These are phyloP conservation scores for Cladosporium austrohemisphaericum DNA, from an alignment of 2,329 filamentous ascomycete species.

Conservation along the genomic window DNA sequence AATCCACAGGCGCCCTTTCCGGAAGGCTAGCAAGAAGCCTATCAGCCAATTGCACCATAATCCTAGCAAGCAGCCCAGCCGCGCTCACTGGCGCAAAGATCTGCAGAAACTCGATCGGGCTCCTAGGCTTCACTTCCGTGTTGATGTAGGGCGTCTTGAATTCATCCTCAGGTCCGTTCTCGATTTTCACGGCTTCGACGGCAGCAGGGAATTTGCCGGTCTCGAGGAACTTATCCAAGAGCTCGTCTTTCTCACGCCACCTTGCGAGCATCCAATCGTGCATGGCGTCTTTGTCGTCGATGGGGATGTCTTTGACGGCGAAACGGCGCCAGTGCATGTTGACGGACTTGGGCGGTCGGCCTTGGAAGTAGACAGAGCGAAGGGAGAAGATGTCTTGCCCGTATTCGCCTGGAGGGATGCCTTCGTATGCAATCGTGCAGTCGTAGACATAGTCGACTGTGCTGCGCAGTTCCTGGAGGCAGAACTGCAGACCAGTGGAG, in stretches of 20 bases:
- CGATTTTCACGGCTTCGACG: slow-evolving; percentile 35
- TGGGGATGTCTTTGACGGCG: slow-evolving; percentile 71
- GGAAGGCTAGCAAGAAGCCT: slow-evolving; percentile 16
- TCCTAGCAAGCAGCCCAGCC: slow-evolving; percentile 34
- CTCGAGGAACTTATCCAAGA: slow-evolving; percentile 71
- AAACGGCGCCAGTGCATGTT: slow-evolving; percentile 97
- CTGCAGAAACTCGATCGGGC: slow-evolving; percentile 40
- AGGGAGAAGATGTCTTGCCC: slow-evolving; percentile 87
- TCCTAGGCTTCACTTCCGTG: slow-evolving; percentile 42
- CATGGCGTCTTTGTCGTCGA: slow-evolving; percentile 68
- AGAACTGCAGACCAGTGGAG: slow-evolving; percentile 77
- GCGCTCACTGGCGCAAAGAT: slow-evolving; percentile 41
- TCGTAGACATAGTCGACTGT: slow-evolving; percentile 83
- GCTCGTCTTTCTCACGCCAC: slow-evolving; percentile 86
- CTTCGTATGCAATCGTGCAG: slow-evolving; percentile 94
- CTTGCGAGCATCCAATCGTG: slow-evolving; percentile 75
- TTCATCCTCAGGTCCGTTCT: slow-evolving; percentile 28
- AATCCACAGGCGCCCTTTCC: background rate
- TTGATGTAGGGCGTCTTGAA: slow-evolving; percentile 45
- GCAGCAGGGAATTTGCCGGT: slow-evolving; percentile 81
- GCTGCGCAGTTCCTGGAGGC: slow-evolving; percentile 68
- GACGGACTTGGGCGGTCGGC: slow-evolving; percentile 84
- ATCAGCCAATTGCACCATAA: slow-evolving; percentile 31
- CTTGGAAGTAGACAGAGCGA: slow-evolving; percentile 80
- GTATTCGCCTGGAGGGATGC: slow-evolving; percentile 74